These are phyloP conservation scores for Fusarium nanum DNA, from an alignment of 2,329 filamentous ascomycete species.

Conservation along the genomic window DNA sequence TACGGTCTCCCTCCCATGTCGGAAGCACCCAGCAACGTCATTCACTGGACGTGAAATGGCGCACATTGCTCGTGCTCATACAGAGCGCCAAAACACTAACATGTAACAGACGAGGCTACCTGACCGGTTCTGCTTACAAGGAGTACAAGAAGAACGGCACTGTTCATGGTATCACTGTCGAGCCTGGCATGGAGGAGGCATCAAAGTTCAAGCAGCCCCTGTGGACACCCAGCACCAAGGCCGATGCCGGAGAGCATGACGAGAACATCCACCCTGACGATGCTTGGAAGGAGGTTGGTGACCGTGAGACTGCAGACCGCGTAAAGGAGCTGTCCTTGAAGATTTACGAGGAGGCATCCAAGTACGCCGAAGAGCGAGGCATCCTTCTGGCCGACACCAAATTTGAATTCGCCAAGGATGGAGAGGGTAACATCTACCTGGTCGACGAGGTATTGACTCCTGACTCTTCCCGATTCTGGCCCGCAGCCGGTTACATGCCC, in stretches of 20 bases:
- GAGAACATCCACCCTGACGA: slow-evolving; percentile 84
- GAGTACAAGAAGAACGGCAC: slow-evolving; percentile 77
- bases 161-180: slow-evolving; percentile 79
- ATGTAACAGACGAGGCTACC: slow-evolving; percentile 71
- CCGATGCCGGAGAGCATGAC: slow-evolving; percentile 79
- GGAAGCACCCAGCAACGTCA: background rate
- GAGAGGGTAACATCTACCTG: slow-evolving; percentile 46
- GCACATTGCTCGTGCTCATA: background rate
- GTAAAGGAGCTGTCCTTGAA: slow-evolving; percentile 45
- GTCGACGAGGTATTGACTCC: slow-evolving; percentile 44
- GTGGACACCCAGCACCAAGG: slow-evolving; percentile 86
- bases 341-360: slow-evolving; percentile 44
- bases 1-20: slow-evolving; percentile 6
- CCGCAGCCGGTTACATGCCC: slow-evolving; percentile 66
- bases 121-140: slow-evolving; percentile 85
- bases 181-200: slow-evolving; percentile 74
- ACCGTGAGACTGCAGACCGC: slow-evolving; percentile 46
- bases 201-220: slow-evolving; percentile 71
- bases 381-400: slow-evolving; percentile 45
- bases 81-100: slow-evolving; percentile 4
- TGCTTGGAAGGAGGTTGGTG: slow-evolving; percentile 57
- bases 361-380: slow-evolving; percentile 41
- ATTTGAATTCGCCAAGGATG: slow-evolving; percentile 45
- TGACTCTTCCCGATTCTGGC: slow-evolving; percentile 88
- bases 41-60: background rate